Conservation (phyloP, 2,329 filamentous ascomycete genomes). For the Penicillium griseofulvum region DNA sequence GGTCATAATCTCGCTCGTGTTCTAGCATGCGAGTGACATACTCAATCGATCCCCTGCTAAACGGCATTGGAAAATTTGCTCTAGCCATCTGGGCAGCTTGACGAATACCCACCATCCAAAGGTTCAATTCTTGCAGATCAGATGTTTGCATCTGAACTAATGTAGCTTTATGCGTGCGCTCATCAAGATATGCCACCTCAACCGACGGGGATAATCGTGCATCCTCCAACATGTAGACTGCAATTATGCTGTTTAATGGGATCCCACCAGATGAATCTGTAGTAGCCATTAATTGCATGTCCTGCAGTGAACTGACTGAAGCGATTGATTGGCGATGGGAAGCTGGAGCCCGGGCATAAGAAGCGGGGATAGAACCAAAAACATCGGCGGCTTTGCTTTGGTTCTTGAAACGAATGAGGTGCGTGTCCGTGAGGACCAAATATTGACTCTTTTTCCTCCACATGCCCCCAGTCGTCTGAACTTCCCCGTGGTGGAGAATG, state of each 20-base stretch:
- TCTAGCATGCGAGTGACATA: conserved; percentile 63
- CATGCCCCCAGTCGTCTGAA: conserved; percentile 67
- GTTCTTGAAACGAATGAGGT: conserved; percentile 67
- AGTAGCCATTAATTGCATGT: conserved; percentile 58
- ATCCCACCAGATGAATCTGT: conserved; percentile 56
- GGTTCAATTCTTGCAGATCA: conserved; percentile 62
- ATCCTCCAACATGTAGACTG: conserved; percentile 65
- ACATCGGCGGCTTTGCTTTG: conserved; percentile 63
- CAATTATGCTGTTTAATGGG: conserved; percentile 64
- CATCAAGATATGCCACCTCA: conserved; percentile 67
- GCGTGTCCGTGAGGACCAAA: conserved; percentile 66
- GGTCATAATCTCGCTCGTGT: conserved; percentile 66
- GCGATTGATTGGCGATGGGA: conserved; percentile 56
- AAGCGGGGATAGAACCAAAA: conserved; percentile 54
- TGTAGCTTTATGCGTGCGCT: conserved; percentile 59
- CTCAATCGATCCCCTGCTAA: conserved; percentile 60
- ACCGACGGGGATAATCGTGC: conserved; percentile 64
- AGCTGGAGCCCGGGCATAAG: conserved; percentile 42
- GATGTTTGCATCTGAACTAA: conserved; percentile 64
- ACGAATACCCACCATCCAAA: conserved; percentile 64
- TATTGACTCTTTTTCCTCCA: conserved; percentile 72
- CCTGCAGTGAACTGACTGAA: conserved; percentile 61
- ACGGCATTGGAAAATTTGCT: conserved; percentile 50
- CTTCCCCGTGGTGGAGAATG: conserved; percentile 66
- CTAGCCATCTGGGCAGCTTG: conserved; percentile 58